These are phyloP conservation scores for Ascosphaera apis DNA, from an alignment of 2,329 filamentous ascomycete genomes.

Conservation along the genomic window DNA sequence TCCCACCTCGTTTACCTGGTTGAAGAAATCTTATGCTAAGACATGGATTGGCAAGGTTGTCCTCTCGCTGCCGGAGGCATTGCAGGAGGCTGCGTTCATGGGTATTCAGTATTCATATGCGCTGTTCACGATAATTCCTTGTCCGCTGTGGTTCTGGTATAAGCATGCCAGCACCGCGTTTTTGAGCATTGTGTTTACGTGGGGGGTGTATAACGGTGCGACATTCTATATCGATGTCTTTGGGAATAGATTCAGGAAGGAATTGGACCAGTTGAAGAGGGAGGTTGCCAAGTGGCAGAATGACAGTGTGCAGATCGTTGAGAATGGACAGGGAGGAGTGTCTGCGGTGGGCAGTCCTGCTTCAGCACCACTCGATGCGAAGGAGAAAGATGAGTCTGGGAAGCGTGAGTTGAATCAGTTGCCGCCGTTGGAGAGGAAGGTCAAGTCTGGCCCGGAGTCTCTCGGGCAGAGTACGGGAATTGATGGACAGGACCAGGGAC, in stretches of 20 bases:
- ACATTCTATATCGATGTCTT: constrained; percentile 98
- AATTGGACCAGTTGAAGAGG: constrained; percentile 66
- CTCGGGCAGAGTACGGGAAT: background rate
- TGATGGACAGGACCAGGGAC: no score
- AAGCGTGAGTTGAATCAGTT: background rate
- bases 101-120: constrained; percentile 83
- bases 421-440: background rate
- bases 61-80: constrained; percentile 44
- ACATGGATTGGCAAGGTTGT: constrained; percentile 75
- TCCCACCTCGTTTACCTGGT: constrained; percentile 93
- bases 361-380: constrained; percentile 8
- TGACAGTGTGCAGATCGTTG: constrained; percentile 13
- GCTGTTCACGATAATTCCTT: constrained; percentile 78
- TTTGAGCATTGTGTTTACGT: constrained; percentile 61
- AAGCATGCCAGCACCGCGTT: constrained; percentile 57
- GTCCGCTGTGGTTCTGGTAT: constrained; percentile 84
- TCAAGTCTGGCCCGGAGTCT: constrained; percentile 1
- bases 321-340: background rate
- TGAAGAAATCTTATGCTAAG: constrained; percentile 74
- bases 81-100: constrained; percentile 91
- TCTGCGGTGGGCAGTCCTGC: constrained; percentile 9
- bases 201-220: constrained; percentile 91
- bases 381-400: background rate
- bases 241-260: constrained; percentile 87
- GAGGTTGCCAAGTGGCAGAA: constrained; percentile 76